Percentiles rank a stretch among this genome's conserved stretches.
phyloP scores from a whole-genome alignment of 306 rosid genomes.

The Begonia loranthoides region DNA sequence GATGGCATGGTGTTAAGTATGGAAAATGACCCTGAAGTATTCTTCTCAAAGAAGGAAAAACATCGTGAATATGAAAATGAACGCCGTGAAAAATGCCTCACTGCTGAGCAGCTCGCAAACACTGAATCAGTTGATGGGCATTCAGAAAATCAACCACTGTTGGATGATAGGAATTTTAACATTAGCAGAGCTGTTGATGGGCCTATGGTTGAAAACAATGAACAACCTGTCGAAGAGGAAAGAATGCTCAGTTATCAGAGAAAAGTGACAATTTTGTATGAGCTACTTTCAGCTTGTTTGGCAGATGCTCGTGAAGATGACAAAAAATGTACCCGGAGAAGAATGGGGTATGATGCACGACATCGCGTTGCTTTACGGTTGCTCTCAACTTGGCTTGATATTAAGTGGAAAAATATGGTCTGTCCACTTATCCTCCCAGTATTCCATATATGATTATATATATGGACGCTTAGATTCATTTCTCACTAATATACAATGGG shows the following conservation, averaged over 20 bases:
- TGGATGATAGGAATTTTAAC: constrained; percentile 14
- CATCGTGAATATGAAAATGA: constrained; percentile 42
- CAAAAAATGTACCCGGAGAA: constrained; percentile 35
- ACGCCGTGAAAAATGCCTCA: constrained; percentile 46
- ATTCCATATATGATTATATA: constrained; percentile 1
- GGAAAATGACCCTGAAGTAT: constrained; percentile 25
- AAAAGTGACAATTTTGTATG: constrained; percentile 71
- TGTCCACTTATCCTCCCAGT: constrained; percentile 16
- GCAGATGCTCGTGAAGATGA: constrained; percentile 34
- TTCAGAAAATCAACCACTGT: constrained; percentile 17
- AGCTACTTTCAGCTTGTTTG: constrained; percentile 74
- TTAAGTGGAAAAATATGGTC: constrained; percentile 81
- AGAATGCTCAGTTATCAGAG: constrained; percentile 52
- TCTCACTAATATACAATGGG: not conserved
- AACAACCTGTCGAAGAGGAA: constrained; percentile 51
- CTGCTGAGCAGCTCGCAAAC: constrained; percentile 27
- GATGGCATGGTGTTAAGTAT: constrained; percentile 40
- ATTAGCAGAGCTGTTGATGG: constrained; percentile 18
- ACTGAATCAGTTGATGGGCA: constrained; percentile 23
- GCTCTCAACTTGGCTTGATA: constrained; percentile 77
- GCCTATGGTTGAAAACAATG: constrained; percentile 19
- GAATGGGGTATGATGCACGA: constrained; percentile 88
- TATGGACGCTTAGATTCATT: not conserved
- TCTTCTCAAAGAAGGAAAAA: constrained; percentile 40
- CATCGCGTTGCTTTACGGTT: constrained; percentile 64